Evolutionary conservation across 495 filamentous ascomycete genomes (phyloP).

Genomic region (Penicillium egyptiacum): DNA sequence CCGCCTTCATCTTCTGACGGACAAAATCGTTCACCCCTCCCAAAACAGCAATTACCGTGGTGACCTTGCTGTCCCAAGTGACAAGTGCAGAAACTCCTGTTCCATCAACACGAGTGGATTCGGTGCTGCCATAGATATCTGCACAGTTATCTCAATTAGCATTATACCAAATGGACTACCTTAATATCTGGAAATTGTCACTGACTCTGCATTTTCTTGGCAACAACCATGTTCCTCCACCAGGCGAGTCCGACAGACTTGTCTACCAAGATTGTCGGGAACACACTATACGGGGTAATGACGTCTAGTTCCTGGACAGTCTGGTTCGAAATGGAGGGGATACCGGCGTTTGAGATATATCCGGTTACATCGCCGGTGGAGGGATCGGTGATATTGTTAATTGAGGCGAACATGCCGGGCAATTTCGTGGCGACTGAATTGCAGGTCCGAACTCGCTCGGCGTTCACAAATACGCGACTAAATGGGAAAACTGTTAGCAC

Average conservation of each 20-base stretch:
- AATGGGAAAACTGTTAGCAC: conserved; percentile 1
- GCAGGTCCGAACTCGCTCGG: conserved; percentile 38
- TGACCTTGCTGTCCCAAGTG: conserved; percentile 40
- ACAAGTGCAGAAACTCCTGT: conserved; percentile 32
- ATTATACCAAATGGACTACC: neutral
- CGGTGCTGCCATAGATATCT: conserved; percentile 38
- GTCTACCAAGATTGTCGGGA: conserved; percentile 31
- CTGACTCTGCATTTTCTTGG: conserved; percentile 41
- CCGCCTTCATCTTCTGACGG: conserved; percentile 34
- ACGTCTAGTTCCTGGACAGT: conserved; percentile 35
- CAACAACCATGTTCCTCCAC: conserved; percentile 40
- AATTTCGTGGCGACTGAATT: conserved; percentile 31
- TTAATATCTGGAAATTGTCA: neutral
- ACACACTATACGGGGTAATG: conserved; percentile 36
- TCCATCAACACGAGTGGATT: conserved; percentile 36
- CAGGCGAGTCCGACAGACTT: conserved; percentile 36
- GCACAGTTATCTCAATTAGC: neutral
- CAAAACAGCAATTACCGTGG: conserved; percentile 33
- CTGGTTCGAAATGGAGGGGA: conserved; percentile 33
- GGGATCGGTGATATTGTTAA: conserved; percentile 36
- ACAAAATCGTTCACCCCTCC: conserved; percentile 31
- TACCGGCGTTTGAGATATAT: conserved; percentile 37
- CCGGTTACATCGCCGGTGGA: conserved; percentile 28
- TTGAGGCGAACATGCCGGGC: conserved; percentile 39
- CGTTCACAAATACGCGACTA: conserved; percentile 32